phyloP scores from a whole-genome alignment of 1,284 basidiomycete species.

The Cryptococcus sp. region DNA sequence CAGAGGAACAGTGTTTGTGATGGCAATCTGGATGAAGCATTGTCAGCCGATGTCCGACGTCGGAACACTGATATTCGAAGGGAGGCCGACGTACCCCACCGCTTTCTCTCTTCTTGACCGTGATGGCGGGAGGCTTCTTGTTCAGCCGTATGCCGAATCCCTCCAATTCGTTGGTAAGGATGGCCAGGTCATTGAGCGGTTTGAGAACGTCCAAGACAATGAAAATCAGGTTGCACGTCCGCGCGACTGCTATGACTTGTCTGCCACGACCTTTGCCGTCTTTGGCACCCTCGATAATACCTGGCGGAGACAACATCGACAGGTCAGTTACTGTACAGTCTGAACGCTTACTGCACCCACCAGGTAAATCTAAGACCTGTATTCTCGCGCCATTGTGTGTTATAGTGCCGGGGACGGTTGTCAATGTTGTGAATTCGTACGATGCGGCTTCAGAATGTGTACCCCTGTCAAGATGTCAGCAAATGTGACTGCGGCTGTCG shows the following conservation, averaged over 20 bases:
- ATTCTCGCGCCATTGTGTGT: slow-evolving; percentile 64
- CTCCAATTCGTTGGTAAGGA: slow-evolving; percentile 91
- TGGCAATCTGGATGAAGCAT: slow-evolving; percentile 60
- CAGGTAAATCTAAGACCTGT: slow-evolving; percentile 59
- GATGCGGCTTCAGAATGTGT: slow-evolving; percentile 97
- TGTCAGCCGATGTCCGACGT: background rate
- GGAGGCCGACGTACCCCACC: slow-evolving; percentile 62
- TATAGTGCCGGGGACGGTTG: slow-evolving; percentile 84
- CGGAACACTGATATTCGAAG: background rate
- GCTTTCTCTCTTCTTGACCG: slow-evolving; percentile 89
- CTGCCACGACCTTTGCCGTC: slow-evolving; percentile 97
- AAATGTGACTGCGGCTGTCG: background rate
- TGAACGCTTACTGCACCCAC: slow-evolving; percentile 18
- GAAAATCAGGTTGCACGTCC: slow-evolving; percentile 98
- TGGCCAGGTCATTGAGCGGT: slow-evolving; percentile 88
- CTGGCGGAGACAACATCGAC: slow-evolving; percentile 53
- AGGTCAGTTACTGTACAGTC: background rate
- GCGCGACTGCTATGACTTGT: slow-evolving; percentile 90
- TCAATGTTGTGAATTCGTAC: slow-evolving; percentile 87
- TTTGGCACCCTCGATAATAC: slow-evolving; percentile 98
- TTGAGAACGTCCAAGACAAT: slow-evolving; percentile 98
- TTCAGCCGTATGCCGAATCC: slow-evolving; percentile 96
- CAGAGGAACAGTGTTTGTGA: slow-evolving; percentile 95
- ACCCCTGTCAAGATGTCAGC: slow-evolving; percentile 55
- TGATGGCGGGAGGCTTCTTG: slow-evolving; percentile 88